Percentiles rank a stretch among this genome's conserved stretches.
phyloP scores from a whole-genome alignment of 2,329 filamentous ascomycete species.

The Cryphonectria naterciae region DNA sequence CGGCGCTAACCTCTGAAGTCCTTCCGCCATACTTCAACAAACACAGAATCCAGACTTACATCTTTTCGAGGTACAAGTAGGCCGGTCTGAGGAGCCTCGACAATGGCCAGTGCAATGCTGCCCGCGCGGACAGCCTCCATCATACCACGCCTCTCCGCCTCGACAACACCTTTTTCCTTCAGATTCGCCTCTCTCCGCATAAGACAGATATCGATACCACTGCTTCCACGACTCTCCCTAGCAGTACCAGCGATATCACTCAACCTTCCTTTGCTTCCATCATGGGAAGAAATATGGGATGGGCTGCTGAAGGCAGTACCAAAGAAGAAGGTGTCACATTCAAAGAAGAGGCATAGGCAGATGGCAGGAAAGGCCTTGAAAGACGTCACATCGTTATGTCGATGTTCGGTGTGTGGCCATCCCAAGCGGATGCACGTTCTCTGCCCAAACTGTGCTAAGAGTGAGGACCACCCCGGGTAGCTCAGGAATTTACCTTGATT shows the following conservation, averaged over 20 bases:
- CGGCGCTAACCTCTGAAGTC: background rate
- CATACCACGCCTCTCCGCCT: conserved; percentile 57
- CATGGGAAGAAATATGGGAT: conserved; percentile 85
- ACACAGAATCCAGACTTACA: no score
- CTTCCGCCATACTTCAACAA: no score
- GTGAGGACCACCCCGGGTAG: conserved; percentile 54
- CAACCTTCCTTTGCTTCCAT: conserved; percentile 62
- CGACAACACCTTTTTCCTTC: conserved; percentile 45
- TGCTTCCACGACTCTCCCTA: conserved; percentile 59
- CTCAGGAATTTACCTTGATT: background rate
- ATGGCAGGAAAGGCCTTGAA: conserved; percentile 95
- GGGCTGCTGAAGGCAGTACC: conserved; percentile 89
- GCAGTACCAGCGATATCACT: conserved; percentile 64
- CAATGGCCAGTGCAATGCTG: conserved; percentile 51
- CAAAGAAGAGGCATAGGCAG: conserved; percentile 90
- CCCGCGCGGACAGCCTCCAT: conserved; percentile 45
- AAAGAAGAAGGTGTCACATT: conserved; percentile 98
- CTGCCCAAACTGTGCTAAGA: conserved; percentile 83
- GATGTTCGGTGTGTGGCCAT: conserved; percentile 86
- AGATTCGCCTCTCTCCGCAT: conserved; percentile 50
- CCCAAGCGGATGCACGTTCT: conserved; percentile 86
- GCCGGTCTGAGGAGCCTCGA: conserved; percentile 29
- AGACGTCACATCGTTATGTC: conserved; percentile 85
- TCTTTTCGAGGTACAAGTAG: background rate
- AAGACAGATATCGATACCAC: conserved; percentile 50